Evolutionary conservation across 345 rosid species (phyloP).

Genomic region (Salix brachista): DNA sequence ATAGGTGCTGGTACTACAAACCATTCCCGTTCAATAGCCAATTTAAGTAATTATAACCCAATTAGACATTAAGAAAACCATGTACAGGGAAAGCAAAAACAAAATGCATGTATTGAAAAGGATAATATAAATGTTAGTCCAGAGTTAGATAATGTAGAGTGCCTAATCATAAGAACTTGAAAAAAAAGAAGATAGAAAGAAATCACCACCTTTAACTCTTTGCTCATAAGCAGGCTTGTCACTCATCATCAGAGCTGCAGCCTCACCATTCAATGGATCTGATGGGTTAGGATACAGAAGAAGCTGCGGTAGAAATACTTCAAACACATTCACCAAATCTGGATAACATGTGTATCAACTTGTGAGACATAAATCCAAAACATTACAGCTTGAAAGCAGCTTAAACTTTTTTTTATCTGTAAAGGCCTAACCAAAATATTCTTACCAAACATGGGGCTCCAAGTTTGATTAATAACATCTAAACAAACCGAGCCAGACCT

Average conservation of each 20-base stretch:
- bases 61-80: background rate
- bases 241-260: slow-evolving; percentile 64
- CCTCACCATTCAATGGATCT: slow-evolving; percentile 95
- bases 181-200: background rate
- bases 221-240: slow-evolving; percentile 52
- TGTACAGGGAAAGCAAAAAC: background rate
- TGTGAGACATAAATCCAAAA: slow-evolving; percentile 9
- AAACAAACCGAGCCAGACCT: slow-evolving; percentile 82
- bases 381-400: background rate
- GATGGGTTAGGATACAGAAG: slow-evolving; percentile 94
- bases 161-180: background rate
- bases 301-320: slow-evolving; percentile 94
- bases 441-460: slow-evolving; percentile 74
- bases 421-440: background rate
- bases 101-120: background rate
- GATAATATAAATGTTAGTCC: background rate
- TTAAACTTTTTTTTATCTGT: background rate
- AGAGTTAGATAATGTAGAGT: background rate
- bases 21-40: background rate
- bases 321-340: slow-evolving; percentile 94
- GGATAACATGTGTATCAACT: slow-evolving; percentile 17
- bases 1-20: background rate
- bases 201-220: slow-evolving; percentile 49
- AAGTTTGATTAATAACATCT: slow-evolving; percentile 90
- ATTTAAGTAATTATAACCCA: background rate